These are phyloP conservation scores for Digitaria exilis DNA, from an alignment of 202 grass and related monocot species.

Conservation along the genomic window DNA sequence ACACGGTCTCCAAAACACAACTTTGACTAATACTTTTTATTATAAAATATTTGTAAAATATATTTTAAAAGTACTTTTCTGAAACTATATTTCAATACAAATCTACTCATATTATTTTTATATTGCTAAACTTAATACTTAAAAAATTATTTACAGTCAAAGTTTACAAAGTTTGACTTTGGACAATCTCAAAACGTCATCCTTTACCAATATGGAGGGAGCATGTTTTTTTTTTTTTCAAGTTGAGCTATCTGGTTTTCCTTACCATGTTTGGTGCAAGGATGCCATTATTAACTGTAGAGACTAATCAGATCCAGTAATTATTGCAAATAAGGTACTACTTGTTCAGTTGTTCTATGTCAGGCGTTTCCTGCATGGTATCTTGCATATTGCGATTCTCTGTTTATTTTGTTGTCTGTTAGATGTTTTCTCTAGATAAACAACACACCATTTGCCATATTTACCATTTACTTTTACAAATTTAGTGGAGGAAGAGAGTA, in stretches of 20 bases:
- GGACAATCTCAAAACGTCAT: too few species aligned
- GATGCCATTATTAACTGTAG: neutral
- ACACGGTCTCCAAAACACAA: too few species aligned
- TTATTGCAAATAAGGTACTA: neutral
- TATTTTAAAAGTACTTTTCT: too few species aligned
- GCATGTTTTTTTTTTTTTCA: too few species aligned
- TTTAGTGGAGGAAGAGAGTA: neutral
- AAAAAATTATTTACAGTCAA: too few species aligned
- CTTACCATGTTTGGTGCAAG: neutral
- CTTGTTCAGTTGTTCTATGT: neutral
- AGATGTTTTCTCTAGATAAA: neutral
- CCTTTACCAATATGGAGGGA: too few species aligned
- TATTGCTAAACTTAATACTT: too few species aligned
- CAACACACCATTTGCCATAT: neutral
- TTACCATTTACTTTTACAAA: neutral
- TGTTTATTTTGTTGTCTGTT: neutral
- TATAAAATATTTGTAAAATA: too few species aligned
- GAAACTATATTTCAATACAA: too few species aligned
- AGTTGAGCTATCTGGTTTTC: constrained; percentile 4
- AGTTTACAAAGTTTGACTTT: too few species aligned
- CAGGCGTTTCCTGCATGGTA: neutral
- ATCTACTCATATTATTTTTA: too few species aligned
- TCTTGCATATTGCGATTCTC: neutral
- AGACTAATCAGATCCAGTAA: neutral
- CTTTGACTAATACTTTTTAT: too few species aligned